Conservation (phyloP, 331 rosid genomes). For the Erythrophleum ivorense region DNA sequence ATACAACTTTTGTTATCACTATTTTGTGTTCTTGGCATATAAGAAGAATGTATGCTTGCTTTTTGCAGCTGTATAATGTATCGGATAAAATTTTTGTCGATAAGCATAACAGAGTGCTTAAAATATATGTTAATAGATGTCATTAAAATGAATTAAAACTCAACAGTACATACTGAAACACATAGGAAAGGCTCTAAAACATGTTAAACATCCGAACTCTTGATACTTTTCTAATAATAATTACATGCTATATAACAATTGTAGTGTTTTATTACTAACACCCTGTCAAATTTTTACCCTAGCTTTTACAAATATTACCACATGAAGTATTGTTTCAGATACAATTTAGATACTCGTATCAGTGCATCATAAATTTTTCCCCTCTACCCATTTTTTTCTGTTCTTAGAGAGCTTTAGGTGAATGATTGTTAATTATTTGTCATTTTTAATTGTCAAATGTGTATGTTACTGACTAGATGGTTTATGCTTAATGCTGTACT, state of each 20-base stretch:
- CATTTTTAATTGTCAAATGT: background rate
- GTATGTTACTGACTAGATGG: background rate
- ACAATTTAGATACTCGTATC: background rate
- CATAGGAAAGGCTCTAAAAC: background rate
- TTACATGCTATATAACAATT: no score
- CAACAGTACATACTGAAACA: background rate
- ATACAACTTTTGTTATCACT: no score
- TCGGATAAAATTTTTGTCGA: background rate
- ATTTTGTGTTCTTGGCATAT: no score
- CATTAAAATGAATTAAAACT: background rate
- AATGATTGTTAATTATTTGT: background rate
- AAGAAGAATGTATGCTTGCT: background rate
- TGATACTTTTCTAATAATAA: no score
- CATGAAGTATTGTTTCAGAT: background rate
- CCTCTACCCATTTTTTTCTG: background rate
- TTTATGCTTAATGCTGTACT: constrained; percentile 23
- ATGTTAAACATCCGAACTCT: background rate
- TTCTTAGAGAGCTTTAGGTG: background rate
- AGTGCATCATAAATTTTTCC: background rate
- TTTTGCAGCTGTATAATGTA: background rate
- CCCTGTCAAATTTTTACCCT: background rate
- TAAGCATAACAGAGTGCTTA: background rate
- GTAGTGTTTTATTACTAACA: background rate
- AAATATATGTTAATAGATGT: background rate
- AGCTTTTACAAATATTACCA: background rate